phyloP scores from a whole-genome alignment of 768 basidiomycete genomes.

The Termitomyces sp. region DNA sequence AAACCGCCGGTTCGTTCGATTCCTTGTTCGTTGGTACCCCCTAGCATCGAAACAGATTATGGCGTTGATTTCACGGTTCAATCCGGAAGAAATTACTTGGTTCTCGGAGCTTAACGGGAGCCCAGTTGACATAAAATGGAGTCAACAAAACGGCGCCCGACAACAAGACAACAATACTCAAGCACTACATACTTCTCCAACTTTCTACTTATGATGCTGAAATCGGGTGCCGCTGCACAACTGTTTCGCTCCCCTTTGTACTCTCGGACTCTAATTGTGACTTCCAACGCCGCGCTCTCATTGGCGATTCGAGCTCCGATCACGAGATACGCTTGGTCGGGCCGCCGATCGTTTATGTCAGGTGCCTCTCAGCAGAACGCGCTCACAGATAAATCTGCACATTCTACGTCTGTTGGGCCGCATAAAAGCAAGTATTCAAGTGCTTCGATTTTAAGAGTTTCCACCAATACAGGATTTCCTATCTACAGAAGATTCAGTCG shows the following conservation, averaged over 20 bases:
- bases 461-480: conserved; percentile 1
- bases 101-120: conserved; percentile 18
- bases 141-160: background rate
- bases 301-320: background rate
- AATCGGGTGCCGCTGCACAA: conserved; percentile 11
- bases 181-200: background rate
- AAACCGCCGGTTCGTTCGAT: background rate
- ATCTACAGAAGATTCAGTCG: conserved; percentile 14
- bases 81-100: conserved; percentile 7
- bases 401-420: conserved; percentile 17
- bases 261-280: conserved; percentile 8
- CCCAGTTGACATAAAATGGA: conserved; percentile 13
- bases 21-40: background rate
- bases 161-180: too few species aligned
- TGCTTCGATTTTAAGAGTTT: background rate
- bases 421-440: conserved; percentile 18
- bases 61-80: conserved; percentile 10
- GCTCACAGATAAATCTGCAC: conserved; percentile 18
- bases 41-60: background rate
- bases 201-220: conserved; percentile 15
- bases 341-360: conserved; percentile 18
- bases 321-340: background rate
- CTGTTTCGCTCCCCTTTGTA: conserved; percentile 10
- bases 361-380: conserved; percentile 9
- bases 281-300: background rate